Evolutionary conservation across 2,329 filamentous ascomycete genomes (phyloP), one percentile per base, ranked within the genome.

Genomic region (Fusarium musae): DNA sequence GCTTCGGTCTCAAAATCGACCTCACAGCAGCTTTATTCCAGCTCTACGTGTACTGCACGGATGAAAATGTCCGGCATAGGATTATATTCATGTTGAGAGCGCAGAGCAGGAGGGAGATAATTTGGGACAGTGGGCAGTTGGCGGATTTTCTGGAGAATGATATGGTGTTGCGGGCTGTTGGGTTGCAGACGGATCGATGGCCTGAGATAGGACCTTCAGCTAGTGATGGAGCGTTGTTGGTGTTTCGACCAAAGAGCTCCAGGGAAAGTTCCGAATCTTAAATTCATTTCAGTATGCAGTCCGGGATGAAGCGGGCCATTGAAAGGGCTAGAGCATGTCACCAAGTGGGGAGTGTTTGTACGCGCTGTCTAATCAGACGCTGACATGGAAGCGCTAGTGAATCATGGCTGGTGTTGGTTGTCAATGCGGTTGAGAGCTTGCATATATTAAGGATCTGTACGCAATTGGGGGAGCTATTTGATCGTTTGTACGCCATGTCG

Each of bases 201-300:
- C 64, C 44, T 2, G 64, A 66, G 8, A 66, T 66, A 36, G 64
- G 64, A 15, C 64, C 64, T 12, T 66, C 64, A 1, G n/a, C 30
- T 10, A 37, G 34, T 16, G 52, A 66, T 0, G 44, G 63, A 1
- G 64, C 64, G 6, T 21, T 66, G 9, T 4, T 66, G 28, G 62
- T 59, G 8, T 65, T 66, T 7, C 49, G 62, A 3, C 62, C 44
- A 2, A 66, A 59, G 15, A 13, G 13, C 12, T 66, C 54, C 4
- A 58, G 54, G 54, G 40, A 58, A 26, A 58, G 54, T 13, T 58
- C 54, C 19, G 37, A 26, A 8, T n/a, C 54, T 26, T 56, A 17
- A 23, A 23, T 23, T 23, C 23, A 23, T 23, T 23, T 23, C 23
- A 23, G 23, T 23, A 23, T 23, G 23, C 23, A 23, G 23, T 23